Conservation (phyloP, 2,329 filamentous ascomycete species). For the Alternaria sp. region DNA sequence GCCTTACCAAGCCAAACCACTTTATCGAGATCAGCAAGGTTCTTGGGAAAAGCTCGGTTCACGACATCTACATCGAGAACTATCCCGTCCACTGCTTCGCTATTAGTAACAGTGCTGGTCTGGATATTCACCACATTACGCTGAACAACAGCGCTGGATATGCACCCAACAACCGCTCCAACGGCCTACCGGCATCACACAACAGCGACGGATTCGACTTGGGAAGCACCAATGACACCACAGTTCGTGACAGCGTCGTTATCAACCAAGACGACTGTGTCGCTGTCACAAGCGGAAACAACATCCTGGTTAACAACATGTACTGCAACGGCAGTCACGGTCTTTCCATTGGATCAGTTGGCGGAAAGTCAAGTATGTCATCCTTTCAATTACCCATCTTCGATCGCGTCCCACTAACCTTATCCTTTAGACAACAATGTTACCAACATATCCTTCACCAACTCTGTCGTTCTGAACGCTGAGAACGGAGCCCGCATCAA, state of each 20-base stretch:
- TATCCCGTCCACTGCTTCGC: constrained; percentile 63
- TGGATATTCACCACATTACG: constrained; percentile 59
- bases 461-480: constrained; percentile 59
- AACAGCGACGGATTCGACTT: constrained; percentile 68
- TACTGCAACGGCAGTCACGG: constrained; percentile 63
- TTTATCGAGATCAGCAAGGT: constrained; percentile 51
- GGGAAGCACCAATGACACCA: constrained; percentile 52
- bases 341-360: constrained; percentile 66
- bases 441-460: constrained; percentile 55
- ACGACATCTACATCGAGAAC: constrained; percentile 61
- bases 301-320: constrained; percentile 43
- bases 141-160: constrained; percentile 67
- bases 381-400: not conserved
- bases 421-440: constrained; percentile 41
- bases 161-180: constrained; percentile 34
- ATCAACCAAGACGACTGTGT: constrained; percentile 68
- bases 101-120: constrained; percentile 51
- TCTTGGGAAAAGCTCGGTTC: constrained; percentile 50
- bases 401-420: not conserved
- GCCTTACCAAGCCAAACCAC: constrained; percentile 46
- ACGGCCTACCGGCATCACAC: constrained; percentile 36
- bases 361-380: constrained; percentile 39
- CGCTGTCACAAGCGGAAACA: constrained; percentile 63
- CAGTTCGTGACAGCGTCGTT: constrained; percentile 57
- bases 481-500: constrained; percentile 66